Percentiles rank a stretch among this genome's conserved stretches.
Evolutionary conservation across 2,329 filamentous ascomycete species (phyloP).

Genomic region (Penicillium decumbens): DNA sequence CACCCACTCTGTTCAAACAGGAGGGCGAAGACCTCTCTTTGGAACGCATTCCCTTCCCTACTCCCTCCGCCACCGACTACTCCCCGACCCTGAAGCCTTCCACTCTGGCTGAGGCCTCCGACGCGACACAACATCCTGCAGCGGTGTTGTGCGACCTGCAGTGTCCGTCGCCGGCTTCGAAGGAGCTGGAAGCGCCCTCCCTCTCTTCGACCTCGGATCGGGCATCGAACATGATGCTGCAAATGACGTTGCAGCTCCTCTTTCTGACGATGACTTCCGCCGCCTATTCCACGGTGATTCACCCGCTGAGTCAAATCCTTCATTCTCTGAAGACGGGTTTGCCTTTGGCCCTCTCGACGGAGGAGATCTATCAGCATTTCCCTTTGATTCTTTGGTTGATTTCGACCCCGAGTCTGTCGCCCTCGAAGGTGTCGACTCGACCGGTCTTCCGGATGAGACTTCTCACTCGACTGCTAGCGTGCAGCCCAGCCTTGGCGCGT

Average conservation of each 20-base stretch:
- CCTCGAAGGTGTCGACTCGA: conserved; percentile 43
- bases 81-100: conserved; percentile 40
- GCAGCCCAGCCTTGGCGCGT: conserved; percentile 53
- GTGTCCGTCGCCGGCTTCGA: conserved; percentile 80
- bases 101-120: conserved; percentile 59
- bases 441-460: conserved; percentile 48
- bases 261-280: conserved; percentile 65
- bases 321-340: conserved; percentile 71
- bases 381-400: conserved; percentile 54
- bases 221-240: conserved; percentile 47
- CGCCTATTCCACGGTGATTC: conserved; percentile 58
- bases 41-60: conserved; percentile 40
- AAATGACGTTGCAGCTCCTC: conserved; percentile 60
- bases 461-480: conserved; percentile 48
- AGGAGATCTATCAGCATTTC: conserved; percentile 48
- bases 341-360: conserved; percentile 62
- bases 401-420: conserved; percentile 49
- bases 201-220: conserved; percentile 40
- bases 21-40: conserved; percentile 41
- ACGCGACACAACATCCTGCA: conserved; percentile 99
- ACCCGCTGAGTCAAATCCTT: conserved; percentile 67
- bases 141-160: conserved; percentile 99
- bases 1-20: conserved; percentile 42
- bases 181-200: conserved; percentile 46
- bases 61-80: conserved; percentile 37